A percentile compares a stretch with the other conserved stretches of the same genome.
These are phyloP conservation scores for Kalanchoe fedtschenkoi DNA, from an alignment of 164 flowering plant genomes.

Conservation along the genomic window DNA sequence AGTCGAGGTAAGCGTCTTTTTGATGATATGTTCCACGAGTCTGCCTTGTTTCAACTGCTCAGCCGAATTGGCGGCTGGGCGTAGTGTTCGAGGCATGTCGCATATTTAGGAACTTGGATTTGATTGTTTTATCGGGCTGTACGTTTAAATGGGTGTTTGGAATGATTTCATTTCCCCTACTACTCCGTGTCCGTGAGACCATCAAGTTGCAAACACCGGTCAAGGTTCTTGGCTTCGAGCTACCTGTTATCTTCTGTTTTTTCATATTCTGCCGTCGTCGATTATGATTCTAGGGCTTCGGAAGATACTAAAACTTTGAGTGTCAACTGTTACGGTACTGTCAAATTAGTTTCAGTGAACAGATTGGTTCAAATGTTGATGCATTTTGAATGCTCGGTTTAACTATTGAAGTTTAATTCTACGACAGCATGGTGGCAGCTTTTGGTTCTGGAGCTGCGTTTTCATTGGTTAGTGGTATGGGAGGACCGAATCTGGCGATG, in stretches of 20 bases:
- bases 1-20: conserved; percentile 44
- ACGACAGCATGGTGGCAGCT: conserved; percentile 82
- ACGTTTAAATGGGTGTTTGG: not conserved
- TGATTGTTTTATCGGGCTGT: not conserved
- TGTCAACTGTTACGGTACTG: not conserved
- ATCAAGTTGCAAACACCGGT: not conserved
- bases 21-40: not conserved
- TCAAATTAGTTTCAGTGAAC: not conserved
- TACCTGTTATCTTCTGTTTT: too few species aligned
- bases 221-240: not conserved
- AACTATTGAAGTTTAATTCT: conserved; percentile 15
- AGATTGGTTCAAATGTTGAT: not conserved
- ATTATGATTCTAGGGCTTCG: too few species aligned
- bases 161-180: not conserved
- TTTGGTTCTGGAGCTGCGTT: conserved; percentile 95
- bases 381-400: not conserved
- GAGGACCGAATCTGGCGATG: conserved; percentile 64
- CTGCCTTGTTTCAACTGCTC: not conserved
- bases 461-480: conserved; percentile 89
- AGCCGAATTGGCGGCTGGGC: not conserved
- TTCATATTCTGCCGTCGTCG: too few species aligned
- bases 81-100: not conserved
- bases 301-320: too few species aligned
- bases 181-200: not conserved
- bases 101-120: not conserved